Percentiles rank a stretch among this genome's conserved stretches.
These are phyloP conservation scores for Phytopythium montanum DNA, from an alignment of 352 stramenopile genomes.

Conservation along the genomic window DNA sequence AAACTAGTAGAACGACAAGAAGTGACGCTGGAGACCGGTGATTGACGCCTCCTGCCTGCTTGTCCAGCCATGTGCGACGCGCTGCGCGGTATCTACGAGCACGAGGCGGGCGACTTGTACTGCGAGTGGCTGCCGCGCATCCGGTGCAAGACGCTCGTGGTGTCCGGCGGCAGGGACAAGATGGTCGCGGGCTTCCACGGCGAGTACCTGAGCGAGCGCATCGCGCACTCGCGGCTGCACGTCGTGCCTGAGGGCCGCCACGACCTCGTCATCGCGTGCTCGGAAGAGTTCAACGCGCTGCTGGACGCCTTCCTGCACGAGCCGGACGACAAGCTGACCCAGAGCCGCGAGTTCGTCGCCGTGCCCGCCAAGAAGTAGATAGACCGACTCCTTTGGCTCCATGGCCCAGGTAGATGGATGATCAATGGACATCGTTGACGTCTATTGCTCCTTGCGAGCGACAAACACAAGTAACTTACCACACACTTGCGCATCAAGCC, in stretches of 20 bases:
- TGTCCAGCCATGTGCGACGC: conserved; percentile 10
- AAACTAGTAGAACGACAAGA: no score
- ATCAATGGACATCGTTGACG: no score
- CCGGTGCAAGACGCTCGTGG: conserved; percentile 83
- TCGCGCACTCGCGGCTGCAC: conserved; percentile 76
- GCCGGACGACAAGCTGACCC: conserved; percentile 76
- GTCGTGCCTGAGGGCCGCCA: conserved; percentile 49
- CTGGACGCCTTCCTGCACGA: conserved; percentile 66
- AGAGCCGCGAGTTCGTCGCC: conserved; percentile 78
- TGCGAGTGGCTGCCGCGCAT: conserved; percentile 61
- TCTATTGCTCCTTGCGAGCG: no score
- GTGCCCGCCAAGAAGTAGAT: conserved; percentile 21
- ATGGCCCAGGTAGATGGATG: no score
- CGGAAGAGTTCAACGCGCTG: conserved; percentile 52
- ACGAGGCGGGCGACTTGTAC: conserved; percentile 64
- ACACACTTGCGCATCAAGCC: background rate
- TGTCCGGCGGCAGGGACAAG: conserved; percentile 55
- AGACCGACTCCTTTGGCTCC: no score
- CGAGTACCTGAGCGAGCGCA: conserved; percentile 84
- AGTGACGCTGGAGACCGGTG: no score
- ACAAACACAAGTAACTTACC: no score
- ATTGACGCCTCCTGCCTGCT: no score
- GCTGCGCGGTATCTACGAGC: conserved; percentile 42
- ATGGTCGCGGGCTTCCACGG: conserved; percentile 66
- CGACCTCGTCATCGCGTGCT: conserved; percentile 50